Base-by-base conservation (phyloP, 805 yeast species). In the Tetrapisispora namnaoensis region DNA sequence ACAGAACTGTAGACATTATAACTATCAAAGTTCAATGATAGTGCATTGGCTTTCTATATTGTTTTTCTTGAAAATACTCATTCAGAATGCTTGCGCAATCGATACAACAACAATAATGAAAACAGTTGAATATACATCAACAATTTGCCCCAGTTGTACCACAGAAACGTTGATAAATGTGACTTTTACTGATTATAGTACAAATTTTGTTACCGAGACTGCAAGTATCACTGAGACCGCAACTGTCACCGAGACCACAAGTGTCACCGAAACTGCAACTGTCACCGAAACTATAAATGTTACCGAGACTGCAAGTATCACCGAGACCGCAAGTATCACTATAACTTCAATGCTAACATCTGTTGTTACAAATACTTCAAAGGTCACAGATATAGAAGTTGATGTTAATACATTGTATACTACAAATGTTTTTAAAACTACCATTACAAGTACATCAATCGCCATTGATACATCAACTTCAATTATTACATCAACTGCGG, bases 81-180 rank as follows among this genome's bases (percentile, higher is more conserved):
- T 32, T 7, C 35, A 40, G 7, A 14, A 40, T 24, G 43, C 16
- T 17, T 40, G 21, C 4, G 49, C 43, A 3, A 4, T 38, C 11
- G 28, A 40, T 4, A 42, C 46, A 4, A 37, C 43, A 1, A 47
- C 49, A 2, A 42, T 47, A 10, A 16, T 11, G n/a, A 34, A 22
- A 22, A 47, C 46, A n/a, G 9, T 34, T 14, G 40, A 42, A 17
- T 30, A 20, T 18, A 52, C 51, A n/a, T 48, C 51, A 16, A 32
- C 40, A 14, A 43, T 50, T 16, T 54, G 55, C 18, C 49, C 55
- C 1, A 39, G 47, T 14, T 50, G 56, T 44, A 30, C 28, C 9
- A 45, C 47, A n/a, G 17, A 21, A 17, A 44, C 42, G 5, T 17
- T 22, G 22, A 11, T 32, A 2, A 17, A 28, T 28, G 42, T 18